phyloP scores from a whole-genome alignment of 140 eudicot genomes.

The Flaveria floridana region DNA sequence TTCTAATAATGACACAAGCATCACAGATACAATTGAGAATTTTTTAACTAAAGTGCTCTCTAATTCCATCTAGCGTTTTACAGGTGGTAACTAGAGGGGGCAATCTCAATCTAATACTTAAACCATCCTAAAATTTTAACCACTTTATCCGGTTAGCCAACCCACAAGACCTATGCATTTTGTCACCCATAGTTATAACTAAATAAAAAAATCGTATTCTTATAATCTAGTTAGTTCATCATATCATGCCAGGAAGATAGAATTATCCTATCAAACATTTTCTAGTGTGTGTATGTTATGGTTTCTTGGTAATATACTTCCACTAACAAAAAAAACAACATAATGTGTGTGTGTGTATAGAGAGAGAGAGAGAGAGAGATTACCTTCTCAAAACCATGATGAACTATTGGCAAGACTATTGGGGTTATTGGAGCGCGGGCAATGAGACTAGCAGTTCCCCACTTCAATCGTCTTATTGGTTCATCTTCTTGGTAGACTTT shows the following conservation, averaged over 20 bases:
- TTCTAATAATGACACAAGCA: neutral
- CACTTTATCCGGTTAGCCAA: neutral
- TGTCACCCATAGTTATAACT: neutral
- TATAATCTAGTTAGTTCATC: neutral
- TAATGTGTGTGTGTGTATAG: neutral
- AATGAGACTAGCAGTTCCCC: slow-evolving; percentile 99
- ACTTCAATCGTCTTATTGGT: slow-evolving; percentile 75
- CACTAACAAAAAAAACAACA: neutral
- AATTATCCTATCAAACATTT: slow-evolving; percentile 8
- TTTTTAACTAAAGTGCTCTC: neutral
- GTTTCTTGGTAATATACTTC: too few relatives aligned
- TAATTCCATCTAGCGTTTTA: neutral
- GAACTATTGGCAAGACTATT: slow-evolving; percentile 84
- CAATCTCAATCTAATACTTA: neutral
- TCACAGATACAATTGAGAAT: neutral
- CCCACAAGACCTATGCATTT: neutral
- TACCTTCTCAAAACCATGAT: slow-evolving; percentile 85
- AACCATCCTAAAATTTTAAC: neutral
- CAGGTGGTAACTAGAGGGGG: neutral
- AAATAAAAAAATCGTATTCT: neutral
- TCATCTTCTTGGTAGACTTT: slow-evolving; percentile 84
- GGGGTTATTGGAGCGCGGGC: slow-evolving; percentile 91
- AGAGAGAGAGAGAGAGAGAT: neutral
- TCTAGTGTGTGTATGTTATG: neutral
- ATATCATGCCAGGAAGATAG: neutral